Evolutionary conservation across 2,329 filamentous ascomycete species (phyloP).

Genomic region (Diatrype stigma): DNA sequence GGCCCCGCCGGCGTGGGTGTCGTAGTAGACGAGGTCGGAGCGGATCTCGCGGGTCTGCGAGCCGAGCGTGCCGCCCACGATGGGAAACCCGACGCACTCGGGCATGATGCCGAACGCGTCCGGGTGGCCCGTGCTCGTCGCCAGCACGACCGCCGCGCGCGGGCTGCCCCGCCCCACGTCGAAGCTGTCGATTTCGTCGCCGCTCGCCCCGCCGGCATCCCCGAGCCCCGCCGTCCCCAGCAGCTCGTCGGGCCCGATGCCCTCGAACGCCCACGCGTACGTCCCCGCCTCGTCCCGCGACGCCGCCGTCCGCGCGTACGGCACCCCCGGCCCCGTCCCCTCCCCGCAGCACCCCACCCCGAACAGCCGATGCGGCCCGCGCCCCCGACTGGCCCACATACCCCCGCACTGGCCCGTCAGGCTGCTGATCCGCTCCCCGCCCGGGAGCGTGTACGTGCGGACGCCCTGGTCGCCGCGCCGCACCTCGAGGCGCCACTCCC

Average conservation of each 20-base stretch:
- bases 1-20: slow-evolving; percentile 15
- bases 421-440: slow-evolving; percentile 24
- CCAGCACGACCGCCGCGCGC: slow-evolving; percentile 22
- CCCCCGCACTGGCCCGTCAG: slow-evolving; percentile 27
- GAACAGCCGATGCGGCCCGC: slow-evolving; percentile 26
- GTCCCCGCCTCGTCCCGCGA: neutral
- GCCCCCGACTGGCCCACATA: slow-evolving; percentile 30
- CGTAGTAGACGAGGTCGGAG: slow-evolving; percentile 19
- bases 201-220: slow-evolving; percentile 28
- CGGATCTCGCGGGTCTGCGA: slow-evolving; percentile 17
- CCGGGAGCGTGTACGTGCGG: slow-evolving; percentile 22
- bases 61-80: slow-evolving; percentile 16
- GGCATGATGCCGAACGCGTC: slow-evolving; percentile 18
- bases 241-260: slow-evolving; percentile 9
- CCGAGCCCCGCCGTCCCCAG: slow-evolving; percentile 21
- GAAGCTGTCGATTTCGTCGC: slow-evolving; percentile 32
- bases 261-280: slow-evolving; percentile 10
- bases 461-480: slow-evolving; percentile 29
- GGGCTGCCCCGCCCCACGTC: slow-evolving; percentile 27
- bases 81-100: slow-evolving; percentile 18
- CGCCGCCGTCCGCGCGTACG: slow-evolving; percentile 9
- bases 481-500: slow-evolving; percentile 30
- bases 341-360: slow-evolving; percentile 27
- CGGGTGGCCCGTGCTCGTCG: slow-evolving; percentile 18
- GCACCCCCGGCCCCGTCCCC: slow-evolving; percentile 24